Base-by-base conservation (phyloP, 1,284 basidiomycete genomes). In the Irpex rosettiformis region DNA sequence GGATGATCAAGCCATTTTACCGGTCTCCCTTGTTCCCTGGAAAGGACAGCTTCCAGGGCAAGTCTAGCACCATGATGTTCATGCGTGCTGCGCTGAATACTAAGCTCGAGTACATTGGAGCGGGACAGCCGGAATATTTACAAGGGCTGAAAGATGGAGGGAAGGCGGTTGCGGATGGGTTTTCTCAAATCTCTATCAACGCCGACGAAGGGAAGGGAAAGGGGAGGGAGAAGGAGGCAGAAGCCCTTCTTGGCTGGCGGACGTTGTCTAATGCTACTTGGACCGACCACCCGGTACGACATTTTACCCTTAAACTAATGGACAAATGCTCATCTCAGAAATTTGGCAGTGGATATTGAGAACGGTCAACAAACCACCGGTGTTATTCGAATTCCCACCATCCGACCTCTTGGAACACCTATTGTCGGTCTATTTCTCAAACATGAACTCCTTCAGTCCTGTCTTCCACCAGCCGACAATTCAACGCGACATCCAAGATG, bases 391-490 rank as follows among this genome's bases (percentile, higher is more conserved):
- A 58, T 77, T 96, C 10, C 79, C 87, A 6, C 64, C 69, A 1
- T 21, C 29, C 3, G 49, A 57, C 42, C 60, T 61, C 47, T 25
- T 61, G 33, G 43, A 45, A 21, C 65, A 66, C 1, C 81, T 96
- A 24, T 76, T 94, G 62, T 80, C 87, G 27, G 74, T 84, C 8
- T 94, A 88, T 68, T 96, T 95, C 67, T 64, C 65, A 0, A 68
- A 83, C 52, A 70, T 84, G 62, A 91, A 94, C 68, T 65, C 71
- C 2, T 79, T 85, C 64, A 72, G 83, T 27, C 91, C 92, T 3
- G 74, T 95, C 16, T 73, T 96, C 3, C 93, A 96, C 69, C 83
- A 85, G 0, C 84, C 85, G 1, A 85, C 84, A 24, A 93, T 96
- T 64, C 82, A 90, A 60, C 72, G 74, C 16, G 75, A 79, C 49